Percentiles rank a stretch among this genome's conserved stretches.
Evolutionary conservation across 2,329 filamentous ascomycete species (phyloP).

Genomic region (Colletotrichum orbiculare): DNA sequence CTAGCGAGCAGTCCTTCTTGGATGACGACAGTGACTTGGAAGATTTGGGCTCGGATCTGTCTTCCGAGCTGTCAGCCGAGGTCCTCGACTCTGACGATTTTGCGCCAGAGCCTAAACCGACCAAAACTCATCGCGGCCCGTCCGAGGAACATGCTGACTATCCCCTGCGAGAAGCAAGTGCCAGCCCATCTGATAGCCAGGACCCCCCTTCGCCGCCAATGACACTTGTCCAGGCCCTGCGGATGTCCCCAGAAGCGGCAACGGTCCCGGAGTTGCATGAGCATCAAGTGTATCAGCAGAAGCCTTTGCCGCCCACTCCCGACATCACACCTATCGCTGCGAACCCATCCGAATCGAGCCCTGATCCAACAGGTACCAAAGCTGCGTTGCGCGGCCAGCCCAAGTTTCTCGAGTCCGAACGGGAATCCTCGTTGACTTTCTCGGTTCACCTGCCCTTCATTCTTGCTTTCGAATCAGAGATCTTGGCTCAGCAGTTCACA

Average conservation of each 20-base stretch:
- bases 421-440: slow-evolving; percentile 49
- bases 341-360: slow-evolving; percentile 46
- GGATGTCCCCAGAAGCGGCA: slow-evolving; percentile 52
- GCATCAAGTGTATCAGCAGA: slow-evolving; percentile 55
- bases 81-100: slow-evolving; percentile 44
- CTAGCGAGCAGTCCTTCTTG: slow-evolving; percentile 55
- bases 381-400: slow-evolving; percentile 51
- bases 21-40: slow-evolving; percentile 57
- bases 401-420: slow-evolving; percentile 41
- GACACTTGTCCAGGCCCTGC: slow-evolving; percentile 60
- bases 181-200: slow-evolving; percentile 20
- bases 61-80: slow-evolving; percentile 71
- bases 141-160: slow-evolving; percentile 24
- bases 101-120: slow-evolving; percentile 29
- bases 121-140: slow-evolving; percentile 19
- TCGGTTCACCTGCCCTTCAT: slow-evolving; percentile 81
- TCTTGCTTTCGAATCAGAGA: slow-evolving; percentile 81
- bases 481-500: slow-evolving; percentile 84
- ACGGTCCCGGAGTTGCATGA: slow-evolving; percentile 52
- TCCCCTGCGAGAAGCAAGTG: slow-evolving; percentile 22
- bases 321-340: slow-evolving; percentile 59
- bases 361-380: slow-evolving; percentile 47
- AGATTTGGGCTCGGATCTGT: slow-evolving; percentile 67
- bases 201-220: slow-evolving; percentile 56
- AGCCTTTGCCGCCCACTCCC: slow-evolving; percentile 61